Evolutionary conservation across 2,329 filamentous ascomycete genomes (phyloP), one percentile per base, ranked within the genome.

Genomic region (Colletotrichum horii): DNA sequence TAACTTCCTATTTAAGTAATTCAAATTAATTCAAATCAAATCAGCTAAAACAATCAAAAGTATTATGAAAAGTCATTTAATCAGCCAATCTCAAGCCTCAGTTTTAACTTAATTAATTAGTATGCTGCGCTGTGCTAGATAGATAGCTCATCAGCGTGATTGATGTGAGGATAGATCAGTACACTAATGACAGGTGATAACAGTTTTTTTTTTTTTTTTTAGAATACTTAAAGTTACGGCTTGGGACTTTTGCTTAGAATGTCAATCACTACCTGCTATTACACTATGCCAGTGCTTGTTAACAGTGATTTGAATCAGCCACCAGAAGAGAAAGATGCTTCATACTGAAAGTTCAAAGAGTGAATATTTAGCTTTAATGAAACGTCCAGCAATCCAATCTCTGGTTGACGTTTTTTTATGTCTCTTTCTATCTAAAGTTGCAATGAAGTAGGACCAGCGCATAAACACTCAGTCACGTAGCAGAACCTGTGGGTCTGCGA

Each of bases 301-400:
- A 8, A 24, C 1, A 12, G 19, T 12, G 38, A 6, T 19, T n/a
- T 12, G 4, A 1, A 9, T 9, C 3, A 11, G 11, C 9, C 4
- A 12, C 3, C 12, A 3, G 19, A 19, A 12, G 9, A 6, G 3
- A 3, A 4, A 6, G 4, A 14, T 7, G n/a, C 3, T 14, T 52
- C n/a, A 4, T 4, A 22, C 12, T 6, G 3, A n/a, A 43, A 43
- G 2, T n/a, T n/a, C 19, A 43, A 12, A 43, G 0, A 43, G 9
- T 12, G 9, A 43, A n/a, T 38, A 1, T 11, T 2, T 0, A 6
- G 19, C 19, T n/a, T 12, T n/a, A 19, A 43, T n/a, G 12, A n/a
- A 43, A 43, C 9, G n/a, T n/a, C 1, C n/a, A 19, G 19, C 12
- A 2, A n/a, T 2, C 0, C 1, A 12, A n/a, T 4, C 4, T 12